Evolutionary conservation across 106 monocot genomes (phyloP), one percentile per base, ranked within the genome.

Genomic region (Dactylorhiza incarnata): DNA sequence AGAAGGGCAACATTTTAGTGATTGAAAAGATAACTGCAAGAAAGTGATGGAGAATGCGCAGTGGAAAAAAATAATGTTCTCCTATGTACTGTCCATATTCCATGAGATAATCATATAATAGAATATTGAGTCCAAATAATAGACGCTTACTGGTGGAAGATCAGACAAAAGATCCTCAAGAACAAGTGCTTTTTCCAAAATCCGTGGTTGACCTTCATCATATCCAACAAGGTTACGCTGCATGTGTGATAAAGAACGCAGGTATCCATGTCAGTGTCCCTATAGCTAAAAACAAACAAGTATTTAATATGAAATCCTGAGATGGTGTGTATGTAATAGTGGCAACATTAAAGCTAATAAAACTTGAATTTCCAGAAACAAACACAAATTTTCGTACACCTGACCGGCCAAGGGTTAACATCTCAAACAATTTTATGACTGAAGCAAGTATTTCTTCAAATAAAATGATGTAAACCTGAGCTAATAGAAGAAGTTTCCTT

Each of bases 181-280:
- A 75, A 90, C 83, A 79, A 95, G 68, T 54, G 82, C 90, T 49
- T 86, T 95, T 65, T 90, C 88, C 63, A 95, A 75, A 8, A 59
- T 73, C 25, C 86, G 81, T 48, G 79, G 80, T 77, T 82, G 83
- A 20, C 77, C 79, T 74, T 90, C 85, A 58, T 90, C 85, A 83
- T 88, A 95, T 17, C 82, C 95, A 83, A 95, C 95, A 76, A 92
- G 24, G 58, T 92, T 92, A 74, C 88, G 90, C 95, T 95, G 81
- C 19, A 83, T 59, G 14, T 14, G 22, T 75, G 73, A 68, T 37
- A 10, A 37, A 37, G 43, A 37, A 24, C 0, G 66, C 9, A 37
- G 12, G 45, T 46, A 7, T 6, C 12, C 17, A 11, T 51, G 6
- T 22, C 24, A 73, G n/a, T n/a, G n/a, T n/a, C n/a, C n/a, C 37